These are phyloP conservation scores for Euclidium syriacum DNA, from an alignment of 345 rosid genomes.

Conservation along the genomic window DNA sequence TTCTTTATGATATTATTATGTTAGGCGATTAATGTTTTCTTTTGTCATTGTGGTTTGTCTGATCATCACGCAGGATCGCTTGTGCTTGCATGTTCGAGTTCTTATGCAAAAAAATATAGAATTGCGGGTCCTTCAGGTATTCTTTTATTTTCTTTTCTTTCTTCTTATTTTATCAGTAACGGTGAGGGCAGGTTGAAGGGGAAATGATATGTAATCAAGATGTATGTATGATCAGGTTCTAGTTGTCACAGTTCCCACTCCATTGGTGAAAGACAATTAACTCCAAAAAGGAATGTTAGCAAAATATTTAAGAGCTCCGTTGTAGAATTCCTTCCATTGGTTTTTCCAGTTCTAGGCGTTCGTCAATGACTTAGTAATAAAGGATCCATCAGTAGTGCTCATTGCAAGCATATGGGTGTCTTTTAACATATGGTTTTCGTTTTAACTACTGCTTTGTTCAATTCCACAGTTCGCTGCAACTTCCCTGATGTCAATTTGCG, in stretches of 20 bases:
- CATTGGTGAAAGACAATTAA: background rate
- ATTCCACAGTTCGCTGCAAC: slow-evolving; percentile 70
- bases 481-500: slow-evolving; percentile 66
- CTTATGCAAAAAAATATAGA: slow-evolving; percentile 70
- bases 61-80: slow-evolving; percentile 49
- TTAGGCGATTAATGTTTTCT: slow-evolving; percentile 6
- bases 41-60: slow-evolving; percentile 18
- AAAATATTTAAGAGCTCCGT: background rate
- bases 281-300: background rate
- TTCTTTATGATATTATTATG: slow-evolving; percentile 2
- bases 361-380: background rate
- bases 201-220: slow-evolving; percentile 3
- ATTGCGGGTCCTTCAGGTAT: slow-evolving; percentile 74
- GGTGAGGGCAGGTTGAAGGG: background rate
- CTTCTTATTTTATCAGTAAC: background rate
- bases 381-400: background rate
- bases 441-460: slow-evolving; percentile 14
- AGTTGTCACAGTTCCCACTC: background rate
- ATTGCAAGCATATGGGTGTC: slow-evolving; percentile 6
- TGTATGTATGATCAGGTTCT: slow-evolving; percentile 14
- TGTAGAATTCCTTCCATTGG: background rate
- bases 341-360: slow-evolving; percentile 6
- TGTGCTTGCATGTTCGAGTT: slow-evolving; percentile 60
- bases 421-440: slow-evolving; percentile 6
- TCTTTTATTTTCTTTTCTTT: slow-evolving; percentile 3